Conservation (phyloP, 345 rosid species). For the Eucalyptus curtisii region DNA sequence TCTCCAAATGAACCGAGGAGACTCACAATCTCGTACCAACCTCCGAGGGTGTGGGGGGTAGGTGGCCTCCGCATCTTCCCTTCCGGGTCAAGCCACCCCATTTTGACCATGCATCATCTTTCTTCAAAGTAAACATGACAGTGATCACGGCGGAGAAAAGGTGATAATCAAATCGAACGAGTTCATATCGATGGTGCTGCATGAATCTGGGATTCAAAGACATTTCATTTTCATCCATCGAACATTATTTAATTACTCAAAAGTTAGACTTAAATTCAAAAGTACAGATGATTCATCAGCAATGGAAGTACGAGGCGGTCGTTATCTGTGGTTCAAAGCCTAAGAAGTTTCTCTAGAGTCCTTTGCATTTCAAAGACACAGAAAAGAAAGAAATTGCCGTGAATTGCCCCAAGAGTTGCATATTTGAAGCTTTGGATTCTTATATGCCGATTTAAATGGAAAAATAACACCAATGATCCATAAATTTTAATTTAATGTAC, state of each 20-base stretch:
- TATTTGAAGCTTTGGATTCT: not conserved
- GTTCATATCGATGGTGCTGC: not conserved
- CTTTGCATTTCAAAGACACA: not conserved
- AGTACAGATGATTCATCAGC: not conserved
- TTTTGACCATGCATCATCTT: not conserved
- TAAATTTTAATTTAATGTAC: not conserved
- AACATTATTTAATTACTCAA: not conserved
- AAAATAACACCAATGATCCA: not conserved
- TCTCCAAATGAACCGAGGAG: not conserved
- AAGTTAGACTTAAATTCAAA: not conserved
- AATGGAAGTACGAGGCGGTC: not conserved
- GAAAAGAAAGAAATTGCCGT: not conserved
- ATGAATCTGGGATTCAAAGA: not conserved
- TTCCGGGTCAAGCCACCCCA: not conserved
- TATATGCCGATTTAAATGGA: not conserved
- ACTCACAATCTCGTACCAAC: not conserved
- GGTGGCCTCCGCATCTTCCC: not conserved
- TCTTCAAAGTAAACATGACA: not conserved
- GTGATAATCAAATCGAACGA: not conserved
- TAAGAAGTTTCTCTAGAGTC: not conserved
- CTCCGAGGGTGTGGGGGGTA: not conserved
- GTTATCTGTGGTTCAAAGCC: not conserved
- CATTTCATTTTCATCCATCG: not conserved
- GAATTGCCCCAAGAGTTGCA: not conserved
- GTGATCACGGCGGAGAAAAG: not conserved